Base-by-base conservation (phyloP, 768 basidiomycete genomes). In the Russula compacta region DNA sequence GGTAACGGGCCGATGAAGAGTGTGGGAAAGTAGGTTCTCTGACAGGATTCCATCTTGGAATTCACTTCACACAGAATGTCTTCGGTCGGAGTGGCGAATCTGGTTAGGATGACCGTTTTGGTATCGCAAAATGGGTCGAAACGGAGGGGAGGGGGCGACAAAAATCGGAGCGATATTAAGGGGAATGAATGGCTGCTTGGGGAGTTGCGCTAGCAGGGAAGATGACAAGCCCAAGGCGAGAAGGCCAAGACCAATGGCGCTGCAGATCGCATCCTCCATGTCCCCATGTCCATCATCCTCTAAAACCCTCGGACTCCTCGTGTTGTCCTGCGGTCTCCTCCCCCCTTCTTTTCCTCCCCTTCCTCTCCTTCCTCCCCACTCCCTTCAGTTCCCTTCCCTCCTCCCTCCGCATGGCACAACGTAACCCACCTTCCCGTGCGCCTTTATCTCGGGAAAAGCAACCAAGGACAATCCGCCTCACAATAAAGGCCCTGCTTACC, bases 401-500 rank as follows among this genome's bases (percentile, higher is more conserved):
- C 24, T 50, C 39, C 38, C 44, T 57, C 29, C 14, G 48, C 49
- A 62, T 66, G 66, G 42, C 56, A 14, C 61, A 53, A 2, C 51
- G 52, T 9, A 59, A 40, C 33, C 52, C 35, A 17, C 32, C 44
- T 24, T 6, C 59, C 40, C 39, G 19, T 12, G 9, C 60, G 35
- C 19, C 55, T 65, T 36, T 61, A 50, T 63, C 64, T 17, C 42
- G 51, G 4, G 56, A 61, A 33, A 67, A 64, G 47, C 72, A 70
- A 61, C 70, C 73, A 35, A 73, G 67, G 65, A 71, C 73, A 24
- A 61, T 71, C 66, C 68, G 60, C 40, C 72, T 80, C 59, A 53
- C 69, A n/a, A 64, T 70, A 19, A 69, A 66, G 49, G 71, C 72
- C 29, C 62, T 81, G 8, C 69, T 78, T 51, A 51, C 73, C 10